Conservation (phyloP, 306 rosid genomes). For the Cucurbita argyrosperma region DNA sequence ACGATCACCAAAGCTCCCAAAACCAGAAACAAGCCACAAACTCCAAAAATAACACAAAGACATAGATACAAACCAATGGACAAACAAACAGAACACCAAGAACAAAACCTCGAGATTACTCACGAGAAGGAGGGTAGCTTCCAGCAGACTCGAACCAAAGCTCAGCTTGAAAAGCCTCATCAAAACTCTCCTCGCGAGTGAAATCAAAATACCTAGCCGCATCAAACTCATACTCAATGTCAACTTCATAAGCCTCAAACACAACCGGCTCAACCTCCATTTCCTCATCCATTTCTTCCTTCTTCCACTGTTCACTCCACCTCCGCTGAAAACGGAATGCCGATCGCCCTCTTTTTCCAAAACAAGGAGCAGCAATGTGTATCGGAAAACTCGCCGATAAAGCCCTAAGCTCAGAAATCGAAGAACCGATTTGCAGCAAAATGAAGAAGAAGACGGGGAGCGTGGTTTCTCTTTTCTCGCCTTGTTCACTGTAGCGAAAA, state of each 20-base stretch:
- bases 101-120: slow-evolving; percentile 4
- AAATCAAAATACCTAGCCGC: slow-evolving; percentile 35
- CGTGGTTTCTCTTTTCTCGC: background rate
- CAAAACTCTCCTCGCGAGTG: slow-evolving; percentile 25
- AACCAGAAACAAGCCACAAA: background rate
- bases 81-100: background rate
- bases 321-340: background rate
- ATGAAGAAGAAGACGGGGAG: background rate
- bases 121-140: slow-evolving; percentile 48
- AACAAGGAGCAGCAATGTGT: background rate
- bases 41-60: background rate
- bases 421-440: slow-evolving; percentile 5
- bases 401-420: slow-evolving; percentile 12
- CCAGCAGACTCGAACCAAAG: slow-evolving; percentile 38
- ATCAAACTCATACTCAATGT: slow-evolving; percentile 41
- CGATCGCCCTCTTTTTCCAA: background rate
- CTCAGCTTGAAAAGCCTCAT: slow-evolving; percentile 36
- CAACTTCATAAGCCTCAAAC: slow-evolving; percentile 36
- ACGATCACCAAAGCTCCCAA: background rate
- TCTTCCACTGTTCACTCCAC: background rate
- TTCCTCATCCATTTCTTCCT: slow-evolving; percentile 23
- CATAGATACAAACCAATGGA: background rate
- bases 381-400: background rate
- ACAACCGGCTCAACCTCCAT: slow-evolving; percentile 39
- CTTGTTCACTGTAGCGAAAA: slow-evolving; percentile 7